phyloP scores from a whole-genome alignment of 2,329 filamentous ascomycete species.

The Fonsecaea erecta region DNA sequence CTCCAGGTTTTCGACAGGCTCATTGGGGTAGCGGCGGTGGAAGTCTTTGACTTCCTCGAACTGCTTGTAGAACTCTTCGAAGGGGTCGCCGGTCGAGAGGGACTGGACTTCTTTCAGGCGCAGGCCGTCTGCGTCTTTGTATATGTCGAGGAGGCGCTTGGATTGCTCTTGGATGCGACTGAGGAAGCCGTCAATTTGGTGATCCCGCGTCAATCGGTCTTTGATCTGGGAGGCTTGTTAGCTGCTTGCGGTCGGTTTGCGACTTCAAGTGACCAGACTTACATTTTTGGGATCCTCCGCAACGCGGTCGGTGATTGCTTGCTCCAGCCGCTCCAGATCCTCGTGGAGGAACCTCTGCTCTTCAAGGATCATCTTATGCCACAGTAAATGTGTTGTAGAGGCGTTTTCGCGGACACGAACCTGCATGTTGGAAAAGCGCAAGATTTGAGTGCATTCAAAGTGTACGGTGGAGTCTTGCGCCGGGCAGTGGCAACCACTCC shows the following conservation, averaged over 20 bases:
- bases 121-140: slow-evolving; percentile 74
- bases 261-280: slow-evolving; percentile 45
- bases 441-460: background rate
- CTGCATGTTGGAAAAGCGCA: background rate
- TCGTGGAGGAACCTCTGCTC: slow-evolving; percentile 93
- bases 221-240: slow-evolving; percentile 66
- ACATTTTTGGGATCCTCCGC: slow-evolving; percentile 87
- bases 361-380: slow-evolving; percentile 73
- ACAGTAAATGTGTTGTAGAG: background rate
- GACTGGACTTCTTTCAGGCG: slow-evolving; percentile 80
- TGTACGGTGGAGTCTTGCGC: slow-evolving; percentile 9
- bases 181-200: slow-evolving; percentile 86
- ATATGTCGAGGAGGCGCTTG: slow-evolving; percentile 76
- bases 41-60: slow-evolving; percentile 81
- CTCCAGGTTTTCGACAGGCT: slow-evolving; percentile 93
- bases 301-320: slow-evolving; percentile 87
- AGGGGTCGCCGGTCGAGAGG: slow-evolving; percentile 81
- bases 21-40: slow-evolving; percentile 88
- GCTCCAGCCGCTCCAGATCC: slow-evolving; percentile 93
- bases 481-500: background rate
- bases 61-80: slow-evolving; percentile 90
- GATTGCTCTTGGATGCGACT: slow-evolving; percentile 88
- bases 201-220: slow-evolving; percentile 85
- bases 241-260: background rate
- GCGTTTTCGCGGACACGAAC: background rate